A percentile compares a stretch with the other conserved stretches of the same genome.
Conservation (phyloP, 495 filamentous ascomycete genomes). For the Daldinia caldariorum region DNA sequence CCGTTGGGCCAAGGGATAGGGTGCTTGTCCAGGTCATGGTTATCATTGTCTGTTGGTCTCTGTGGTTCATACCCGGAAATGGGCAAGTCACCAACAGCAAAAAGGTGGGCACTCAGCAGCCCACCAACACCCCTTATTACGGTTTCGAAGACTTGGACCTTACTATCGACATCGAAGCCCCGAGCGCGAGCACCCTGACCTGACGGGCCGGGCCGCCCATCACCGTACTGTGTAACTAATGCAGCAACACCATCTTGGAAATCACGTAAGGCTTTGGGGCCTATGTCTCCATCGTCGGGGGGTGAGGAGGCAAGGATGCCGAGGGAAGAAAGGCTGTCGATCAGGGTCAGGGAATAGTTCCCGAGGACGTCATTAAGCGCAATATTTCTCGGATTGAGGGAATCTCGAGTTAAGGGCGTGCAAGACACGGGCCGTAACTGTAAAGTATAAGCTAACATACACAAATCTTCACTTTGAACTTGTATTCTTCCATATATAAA, state of each 20-base stretch:
- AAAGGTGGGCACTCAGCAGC: constrained; percentile 90
- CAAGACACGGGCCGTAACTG: constrained; percentile 87
- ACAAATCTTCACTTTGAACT: not conserved
- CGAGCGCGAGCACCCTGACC: constrained; percentile 77
- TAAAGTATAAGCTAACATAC: constrained; percentile 27
- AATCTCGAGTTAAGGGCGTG: constrained; percentile 81
- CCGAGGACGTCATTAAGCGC: constrained; percentile 95
- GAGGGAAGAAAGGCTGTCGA: constrained; percentile 93
- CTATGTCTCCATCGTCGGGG: constrained; percentile 57
- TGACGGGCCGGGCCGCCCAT: constrained; percentile 73
- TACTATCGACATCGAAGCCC: constrained; percentile 95
- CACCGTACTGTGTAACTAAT: constrained; percentile 87
- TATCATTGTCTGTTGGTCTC: constrained; percentile 36
- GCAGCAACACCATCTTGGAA: constrained; percentile 83
- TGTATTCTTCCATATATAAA: not conserved
- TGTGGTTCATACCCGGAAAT: constrained; percentile 77
- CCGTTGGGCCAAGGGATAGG: constrained; percentile 77
- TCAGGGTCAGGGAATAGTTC: constrained; percentile 94
- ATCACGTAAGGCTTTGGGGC: constrained; percentile 70
- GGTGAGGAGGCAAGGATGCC: constrained; percentile 84
- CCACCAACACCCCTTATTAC: constrained; percentile 95
- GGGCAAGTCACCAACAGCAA: constrained; percentile 87
- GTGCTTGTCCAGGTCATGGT: constrained; percentile 51
- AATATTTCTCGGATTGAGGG: constrained; percentile 79
- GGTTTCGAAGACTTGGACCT: constrained; percentile 98